phyloP scores from a whole-genome alignment of 164 flowering plant species.

The Aristolochia fimbriata region DNA sequence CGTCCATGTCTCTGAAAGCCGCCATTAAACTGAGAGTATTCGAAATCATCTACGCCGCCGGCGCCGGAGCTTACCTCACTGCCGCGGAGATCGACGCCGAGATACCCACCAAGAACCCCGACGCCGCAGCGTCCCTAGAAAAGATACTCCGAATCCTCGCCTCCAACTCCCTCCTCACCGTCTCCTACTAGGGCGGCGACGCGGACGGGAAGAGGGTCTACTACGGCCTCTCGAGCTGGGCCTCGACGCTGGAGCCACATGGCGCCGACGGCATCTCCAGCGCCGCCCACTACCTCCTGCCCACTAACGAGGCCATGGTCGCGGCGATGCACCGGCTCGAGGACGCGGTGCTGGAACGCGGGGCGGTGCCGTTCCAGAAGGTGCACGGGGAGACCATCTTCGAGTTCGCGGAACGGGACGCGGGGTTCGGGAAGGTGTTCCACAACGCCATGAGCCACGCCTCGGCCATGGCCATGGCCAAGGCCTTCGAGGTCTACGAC shows the following conservation, averaged over 20 bases:
- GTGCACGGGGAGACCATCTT: constrained; percentile 1
- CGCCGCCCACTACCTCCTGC: not conserved
- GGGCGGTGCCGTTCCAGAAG: constrained; percentile 1
- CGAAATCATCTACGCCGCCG: constrained; percentile 8
- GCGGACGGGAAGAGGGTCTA: too few species aligned
- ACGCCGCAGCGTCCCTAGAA: constrained; percentile 4
- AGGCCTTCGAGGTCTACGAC: constrained; percentile 17
- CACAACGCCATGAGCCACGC: not conserved
- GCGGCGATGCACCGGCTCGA: not conserved
- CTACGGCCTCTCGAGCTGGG: constrained; percentile 6
- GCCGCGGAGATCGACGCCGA: constrained; percentile 5
- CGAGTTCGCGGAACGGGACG: not conserved
- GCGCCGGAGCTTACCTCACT: constrained; percentile 3
- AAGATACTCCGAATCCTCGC: constrained; percentile 15
- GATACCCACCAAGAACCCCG: constrained; percentile 10
- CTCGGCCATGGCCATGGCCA: constrained; percentile 13
- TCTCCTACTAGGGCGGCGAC: not conserved
- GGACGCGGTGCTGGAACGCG: constrained; percentile 2
- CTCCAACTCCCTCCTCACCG: constrained; percentile 6
- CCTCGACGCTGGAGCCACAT: not conserved
- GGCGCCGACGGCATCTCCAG: not conserved
- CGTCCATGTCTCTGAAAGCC: not conserved
- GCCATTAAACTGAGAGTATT: constrained; percentile 1
- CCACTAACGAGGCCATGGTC: not conserved
- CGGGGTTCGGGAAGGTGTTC: not conserved